Conservation (phyloP, 495 filamentous ascomycete species). For the Tricharina praecox region DNA sequence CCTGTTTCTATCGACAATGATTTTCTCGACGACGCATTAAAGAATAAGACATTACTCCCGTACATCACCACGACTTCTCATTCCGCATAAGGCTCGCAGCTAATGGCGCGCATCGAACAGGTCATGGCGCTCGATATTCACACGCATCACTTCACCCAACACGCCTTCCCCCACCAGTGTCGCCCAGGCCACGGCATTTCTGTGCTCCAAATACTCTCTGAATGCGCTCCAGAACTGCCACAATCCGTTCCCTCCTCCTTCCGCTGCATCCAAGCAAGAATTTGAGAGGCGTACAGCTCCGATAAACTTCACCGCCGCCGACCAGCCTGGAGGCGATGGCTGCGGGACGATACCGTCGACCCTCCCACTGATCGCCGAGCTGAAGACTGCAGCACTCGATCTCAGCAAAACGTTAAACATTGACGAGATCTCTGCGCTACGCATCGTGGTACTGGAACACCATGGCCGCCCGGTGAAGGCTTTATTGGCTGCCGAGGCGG, state of each 20-base stretch:
- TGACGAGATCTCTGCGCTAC: conserved; percentile 66
- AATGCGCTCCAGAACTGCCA: conserved; percentile 16
- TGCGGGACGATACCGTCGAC: not conserved
- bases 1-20: conserved; percentile 21
- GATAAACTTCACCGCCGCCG: conserved; percentile 63
- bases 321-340: conserved; percentile 27
- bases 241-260: conserved; percentile 41
- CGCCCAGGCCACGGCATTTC: conserved; percentile 28
- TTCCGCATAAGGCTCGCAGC: not conserved
- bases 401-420: conserved; percentile 58
- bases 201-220: conserved; percentile 46
- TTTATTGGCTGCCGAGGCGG: conserved; percentile 12
- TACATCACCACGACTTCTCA: conserved; percentile 2
- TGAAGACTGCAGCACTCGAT: conserved; percentile 77
- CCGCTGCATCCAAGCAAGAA: conserved; percentile 43
- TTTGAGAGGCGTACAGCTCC: conserved; percentile 81
- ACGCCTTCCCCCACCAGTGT: conserved; percentile 14
- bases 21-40: conserved; percentile 24
- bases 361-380: conserved; percentile 40
- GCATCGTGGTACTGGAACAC: conserved; percentile 68
- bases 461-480: conserved; percentile 38
- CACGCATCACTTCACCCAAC: conserved; percentile 19
- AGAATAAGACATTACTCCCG: conserved; percentile 24
- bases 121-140: conserved; percentile 25
- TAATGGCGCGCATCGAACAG: conserved; percentile 4